Conservation (phyloP, 768 basidiomycete genomes). For the Amanita muscaria region DNA sequence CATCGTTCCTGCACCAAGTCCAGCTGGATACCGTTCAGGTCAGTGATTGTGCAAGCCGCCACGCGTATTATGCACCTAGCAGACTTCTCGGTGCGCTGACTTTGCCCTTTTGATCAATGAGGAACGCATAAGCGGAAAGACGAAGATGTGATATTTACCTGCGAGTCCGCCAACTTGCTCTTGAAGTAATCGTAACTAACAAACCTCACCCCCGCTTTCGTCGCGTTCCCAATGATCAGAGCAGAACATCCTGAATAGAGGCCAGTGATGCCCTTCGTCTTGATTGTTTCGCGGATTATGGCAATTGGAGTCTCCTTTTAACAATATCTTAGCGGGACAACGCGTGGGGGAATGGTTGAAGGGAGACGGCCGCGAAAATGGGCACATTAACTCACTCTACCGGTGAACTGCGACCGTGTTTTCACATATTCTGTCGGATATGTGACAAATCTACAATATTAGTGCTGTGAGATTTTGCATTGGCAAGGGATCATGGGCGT, state of each 20-base stretch:
- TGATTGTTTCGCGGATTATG: conserved; percentile 68
- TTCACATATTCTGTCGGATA: conserved; percentile 92
- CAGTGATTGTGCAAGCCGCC: background rate
- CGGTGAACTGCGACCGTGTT: conserved; percentile 88
- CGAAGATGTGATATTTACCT: conserved; percentile 57
- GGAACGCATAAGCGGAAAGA: conserved; percentile 5
- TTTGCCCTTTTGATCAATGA: conserved; percentile 59
- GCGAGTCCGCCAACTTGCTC: conserved; percentile 64
- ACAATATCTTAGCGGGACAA: background rate
- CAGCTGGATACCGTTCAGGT: conserved; percentile 35
- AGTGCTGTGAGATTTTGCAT: conserved; percentile 5
- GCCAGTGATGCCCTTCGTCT: conserved; percentile 67
- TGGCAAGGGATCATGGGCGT: background rate
- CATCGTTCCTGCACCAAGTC: conserved; percentile 80
- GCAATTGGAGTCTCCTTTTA: conserved; percentile 59
- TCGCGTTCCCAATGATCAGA: conserved; percentile 81
- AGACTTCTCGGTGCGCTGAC: conserved; percentile 81
- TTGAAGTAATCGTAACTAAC: conserved; percentile 94
- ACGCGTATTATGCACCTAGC: conserved; percentile 38
- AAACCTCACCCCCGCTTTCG: conserved; percentile 95
- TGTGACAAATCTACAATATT: conserved; percentile 72
- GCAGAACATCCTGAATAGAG: conserved; percentile 93
- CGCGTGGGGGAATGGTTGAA: no score
- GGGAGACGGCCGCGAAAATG: conserved; percentile 8
- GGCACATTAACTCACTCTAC: conserved; percentile 59